Conservation (phyloP, 2,329 filamentous ascomycete genomes). For the Fusarium austroafricanum region DNA sequence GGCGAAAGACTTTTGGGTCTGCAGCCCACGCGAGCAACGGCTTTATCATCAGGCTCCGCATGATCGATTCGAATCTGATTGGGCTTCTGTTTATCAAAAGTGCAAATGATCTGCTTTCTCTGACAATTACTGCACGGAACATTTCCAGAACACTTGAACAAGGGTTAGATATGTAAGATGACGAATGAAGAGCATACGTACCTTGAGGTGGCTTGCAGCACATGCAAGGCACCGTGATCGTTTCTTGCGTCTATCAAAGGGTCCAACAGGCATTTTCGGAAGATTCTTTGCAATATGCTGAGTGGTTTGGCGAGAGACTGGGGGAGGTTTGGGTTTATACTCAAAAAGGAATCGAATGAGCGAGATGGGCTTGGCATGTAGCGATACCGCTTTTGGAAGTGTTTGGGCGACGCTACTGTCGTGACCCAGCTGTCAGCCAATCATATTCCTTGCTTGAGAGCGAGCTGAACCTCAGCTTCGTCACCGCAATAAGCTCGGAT, state of each 20-base stretch:
- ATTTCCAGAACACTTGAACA: constrained; percentile 49
- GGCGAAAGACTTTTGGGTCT: neutral
- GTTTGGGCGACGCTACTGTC: constrained; percentile 41
- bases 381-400: constrained; percentile 33
- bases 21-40: neutral
- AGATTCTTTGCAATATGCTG: neutral
- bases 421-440: neutral
- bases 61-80: constrained; percentile 41
- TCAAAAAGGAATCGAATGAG: constrained; percentile 30
- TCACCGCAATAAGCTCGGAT: neutral
- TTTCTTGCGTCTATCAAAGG: constrained; percentile 50
- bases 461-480: constrained; percentile 3
- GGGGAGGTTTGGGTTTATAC: constrained; percentile 24
- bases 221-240: constrained; percentile 49
- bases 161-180: neutral
- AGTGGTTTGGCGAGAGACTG: neutral
- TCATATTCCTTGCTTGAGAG: neutral
- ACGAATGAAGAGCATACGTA: constrained; percentile 10
- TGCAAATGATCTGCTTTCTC: constrained; percentile 40
- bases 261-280: constrained; percentile 46
- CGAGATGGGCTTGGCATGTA: constrained; percentile 17
- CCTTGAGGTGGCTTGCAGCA: constrained; percentile 51
- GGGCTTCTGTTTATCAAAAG: constrained; percentile 18
- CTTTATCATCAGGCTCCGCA: constrained; percentile 17
- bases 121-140: constrained; percentile 49